phyloP scores from a whole-genome alignment of 2,329 filamentous ascomycete genomes.

The Fulvia fulva region DNA sequence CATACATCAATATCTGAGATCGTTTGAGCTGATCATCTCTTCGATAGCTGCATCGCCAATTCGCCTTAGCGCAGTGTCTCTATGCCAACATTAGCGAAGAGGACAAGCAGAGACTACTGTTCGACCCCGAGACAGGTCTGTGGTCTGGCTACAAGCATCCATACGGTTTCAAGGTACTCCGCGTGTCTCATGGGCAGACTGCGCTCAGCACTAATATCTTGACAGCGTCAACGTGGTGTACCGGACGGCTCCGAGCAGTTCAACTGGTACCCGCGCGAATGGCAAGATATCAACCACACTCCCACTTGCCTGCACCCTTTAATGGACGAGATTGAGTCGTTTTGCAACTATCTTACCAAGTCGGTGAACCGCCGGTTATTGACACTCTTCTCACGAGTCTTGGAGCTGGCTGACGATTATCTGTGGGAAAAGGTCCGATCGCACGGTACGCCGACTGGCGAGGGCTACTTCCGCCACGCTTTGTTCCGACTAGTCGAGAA shows the following conservation, averaged over 20 bases:
- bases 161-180: constrained; percentile 34
- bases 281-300: constrained; percentile 41
- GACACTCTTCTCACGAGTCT: constrained; percentile 41
- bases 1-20: too few species aligned
- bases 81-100: constrained; percentile 49
- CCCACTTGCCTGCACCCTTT: constrained; percentile 48
- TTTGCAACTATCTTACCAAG: constrained; percentile 47
- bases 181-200: neutral
- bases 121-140: constrained; percentile 45
- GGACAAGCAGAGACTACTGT: constrained; percentile 48
- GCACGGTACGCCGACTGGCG: constrained; percentile 41
- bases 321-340: constrained; percentile 49
- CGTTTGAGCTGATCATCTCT: neutral
- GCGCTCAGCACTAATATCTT: neutral
- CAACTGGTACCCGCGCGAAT: constrained; percentile 51
- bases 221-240: constrained; percentile 37
- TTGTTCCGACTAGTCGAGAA: constrained; percentile 24
- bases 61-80: constrained; percentile 49
- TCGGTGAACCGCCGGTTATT: constrained; percentile 43
- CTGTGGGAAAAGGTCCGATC: constrained; percentile 44
- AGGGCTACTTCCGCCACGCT: constrained; percentile 44
- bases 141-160: constrained; percentile 52
- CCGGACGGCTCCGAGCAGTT: constrained; percentile 53
- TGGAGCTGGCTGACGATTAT: constrained; percentile 45
- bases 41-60: constrained; percentile 47